A percentile compares a stretch with the other conserved stretches of the same genome.
Conservation (phyloP, 805 yeast species). For the Candida wancherniae region DNA sequence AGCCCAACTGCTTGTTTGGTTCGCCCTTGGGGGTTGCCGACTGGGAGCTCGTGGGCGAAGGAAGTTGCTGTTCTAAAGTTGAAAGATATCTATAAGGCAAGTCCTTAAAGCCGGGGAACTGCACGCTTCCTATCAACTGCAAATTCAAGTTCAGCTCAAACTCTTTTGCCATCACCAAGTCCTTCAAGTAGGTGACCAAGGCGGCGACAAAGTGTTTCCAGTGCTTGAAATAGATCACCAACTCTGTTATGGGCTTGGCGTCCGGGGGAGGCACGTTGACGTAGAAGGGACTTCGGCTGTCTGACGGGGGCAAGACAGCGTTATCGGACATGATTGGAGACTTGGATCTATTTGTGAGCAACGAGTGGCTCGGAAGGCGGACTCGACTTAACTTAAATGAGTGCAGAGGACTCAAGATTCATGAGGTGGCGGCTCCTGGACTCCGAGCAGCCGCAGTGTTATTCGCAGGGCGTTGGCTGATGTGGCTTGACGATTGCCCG, state of each 20-base stretch:
- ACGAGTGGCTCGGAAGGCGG: too few species aligned
- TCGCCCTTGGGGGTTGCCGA: slow-evolving; percentile 14
- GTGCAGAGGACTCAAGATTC: too few species aligned
- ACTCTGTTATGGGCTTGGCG: slow-evolving; percentile 36
- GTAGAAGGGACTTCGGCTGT: slow-evolving; percentile 35
- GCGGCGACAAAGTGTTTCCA: slow-evolving; percentile 39
- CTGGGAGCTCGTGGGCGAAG: slow-evolving; percentile 11
- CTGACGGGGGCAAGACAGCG: slow-evolving; percentile 26
- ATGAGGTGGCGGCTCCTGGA: too few species aligned
- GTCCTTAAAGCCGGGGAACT: slow-evolving; percentile 43
- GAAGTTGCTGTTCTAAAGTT: slow-evolving; percentile 11
- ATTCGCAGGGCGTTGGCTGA: too few species aligned
- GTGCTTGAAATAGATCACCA: slow-evolving; percentile 34
- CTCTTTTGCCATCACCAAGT: slow-evolving; percentile 46
- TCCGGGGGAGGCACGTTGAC: slow-evolving; percentile 36
- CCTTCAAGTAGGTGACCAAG: slow-evolving; percentile 34
- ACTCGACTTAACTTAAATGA: too few species aligned
- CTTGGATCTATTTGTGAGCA: too few species aligned
- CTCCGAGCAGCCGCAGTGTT: too few species aligned
- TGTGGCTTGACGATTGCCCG: too few species aligned
- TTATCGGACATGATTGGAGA: slow-evolving; percentile 5
- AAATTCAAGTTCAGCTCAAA: slow-evolving; percentile 30
- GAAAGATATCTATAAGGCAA: slow-evolving; percentile 22
- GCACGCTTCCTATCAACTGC: slow-evolving; percentile 35
- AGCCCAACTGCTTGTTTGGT: slow-evolving; percentile 7